A percentile compares a stretch with the other conserved stretches of the same genome.
phyloP scores from a whole-genome alignment of 2,329 filamentous ascomycete genomes.

The Ramularia endophylla region DNA sequence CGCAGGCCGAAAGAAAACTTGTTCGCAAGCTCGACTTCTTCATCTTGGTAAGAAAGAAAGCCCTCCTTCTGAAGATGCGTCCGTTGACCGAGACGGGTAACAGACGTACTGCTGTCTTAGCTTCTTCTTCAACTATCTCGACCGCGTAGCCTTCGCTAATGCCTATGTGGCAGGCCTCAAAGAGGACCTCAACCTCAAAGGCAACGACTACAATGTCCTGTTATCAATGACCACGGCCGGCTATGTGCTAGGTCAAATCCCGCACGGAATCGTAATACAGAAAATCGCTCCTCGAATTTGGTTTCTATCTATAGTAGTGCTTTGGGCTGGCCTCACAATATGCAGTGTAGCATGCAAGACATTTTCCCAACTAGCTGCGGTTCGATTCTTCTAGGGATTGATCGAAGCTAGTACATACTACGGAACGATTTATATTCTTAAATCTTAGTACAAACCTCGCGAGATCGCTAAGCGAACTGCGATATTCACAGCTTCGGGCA shows the following conservation, averaged over 20 bases:
- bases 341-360: conserved; percentile 33
- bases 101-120: conserved; percentile 5
- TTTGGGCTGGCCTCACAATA: conserved; percentile 37
- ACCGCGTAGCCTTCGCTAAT: conserved; percentile 20
- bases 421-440: conserved; percentile 55
- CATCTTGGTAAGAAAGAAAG: too few species aligned
- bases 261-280: conserved; percentile 16
- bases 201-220: conserved; percentile 34
- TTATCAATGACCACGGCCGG: conserved; percentile 27
- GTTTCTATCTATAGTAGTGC: conserved; percentile 34
- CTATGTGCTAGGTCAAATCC: conserved; percentile 30
- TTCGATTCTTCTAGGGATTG: conserved; percentile 41
- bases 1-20: too few species aligned
- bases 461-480: conserved; percentile 57
- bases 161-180: conserved; percentile 38
- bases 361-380: conserved; percentile 34
- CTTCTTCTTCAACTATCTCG: conserved; percentile 5
- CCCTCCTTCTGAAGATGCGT: too few species aligned
- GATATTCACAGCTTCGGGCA: conserved; percentile 53
- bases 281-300: conserved; percentile 20
- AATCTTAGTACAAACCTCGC: conserved; percentile 55
- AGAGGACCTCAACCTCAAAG: conserved; percentile 32
- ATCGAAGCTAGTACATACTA: conserved; percentile 44
- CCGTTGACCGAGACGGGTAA: too few species aligned
- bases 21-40: too few species aligned